phyloP scores from a whole-genome alignment of 164 flowering plant genomes.

The Paratinospora sagittata region DNA sequence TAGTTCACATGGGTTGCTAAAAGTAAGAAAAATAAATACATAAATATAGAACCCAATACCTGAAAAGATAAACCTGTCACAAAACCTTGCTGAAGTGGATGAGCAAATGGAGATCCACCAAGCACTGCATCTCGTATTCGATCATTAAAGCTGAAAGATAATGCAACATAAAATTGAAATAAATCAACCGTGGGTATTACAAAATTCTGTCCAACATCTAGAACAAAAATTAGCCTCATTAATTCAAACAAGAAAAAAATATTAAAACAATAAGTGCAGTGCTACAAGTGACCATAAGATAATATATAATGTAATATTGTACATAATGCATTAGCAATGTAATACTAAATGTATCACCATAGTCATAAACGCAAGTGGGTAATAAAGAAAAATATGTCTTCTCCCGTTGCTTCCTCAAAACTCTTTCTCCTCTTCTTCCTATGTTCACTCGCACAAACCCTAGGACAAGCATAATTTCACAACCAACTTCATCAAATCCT shows the following conservation, averaged over 20 bases:
- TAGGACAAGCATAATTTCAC: not conserved
- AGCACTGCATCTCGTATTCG: slow-evolving; percentile 92
- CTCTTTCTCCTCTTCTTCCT: not conserved
- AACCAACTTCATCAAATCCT: not conserved
- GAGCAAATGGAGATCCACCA: slow-evolving; percentile 98
- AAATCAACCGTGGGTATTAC: too few species aligned
- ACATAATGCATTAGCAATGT: not conserved
- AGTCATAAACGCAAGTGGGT: not conserved
- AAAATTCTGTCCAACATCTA: not conserved
- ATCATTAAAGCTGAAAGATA: slow-evolving; percentile 75
- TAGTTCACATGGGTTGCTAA: not conserved
- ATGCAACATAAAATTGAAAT: not conserved
- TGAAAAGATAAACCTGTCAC: slow-evolving; percentile 69
- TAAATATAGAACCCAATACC: slow-evolving; percentile 36
- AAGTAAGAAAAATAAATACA: slow-evolving; percentile 2
- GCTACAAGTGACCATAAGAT: too few species aligned
- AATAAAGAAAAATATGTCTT: not conserved
- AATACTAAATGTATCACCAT: not conserved
- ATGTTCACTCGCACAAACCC: not conserved
- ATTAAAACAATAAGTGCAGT: not conserved
- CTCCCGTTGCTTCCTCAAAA: not conserved
- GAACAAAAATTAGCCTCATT: not conserved
- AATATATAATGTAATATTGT: not conserved
- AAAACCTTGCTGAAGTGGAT: slow-evolving; percentile 93
- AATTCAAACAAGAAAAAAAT: not conserved